Percentiles rank a stretch among this genome's conserved stretches.
phyloP scores from a whole-genome alignment of 331 rosid species.

The Rosa hybrid region DNA sequence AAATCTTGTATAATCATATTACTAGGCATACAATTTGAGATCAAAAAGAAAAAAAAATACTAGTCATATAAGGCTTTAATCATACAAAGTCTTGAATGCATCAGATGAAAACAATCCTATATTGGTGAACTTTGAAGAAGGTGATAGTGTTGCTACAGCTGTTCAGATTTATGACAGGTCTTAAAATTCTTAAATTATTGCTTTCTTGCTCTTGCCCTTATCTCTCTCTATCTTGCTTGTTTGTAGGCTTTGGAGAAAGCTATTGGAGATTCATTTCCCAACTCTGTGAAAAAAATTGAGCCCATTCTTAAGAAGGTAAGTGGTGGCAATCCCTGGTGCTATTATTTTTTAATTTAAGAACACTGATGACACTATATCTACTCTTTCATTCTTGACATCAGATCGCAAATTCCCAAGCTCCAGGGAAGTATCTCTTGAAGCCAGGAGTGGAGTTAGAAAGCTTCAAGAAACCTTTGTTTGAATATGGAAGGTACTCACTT shows the following conservation, averaged over 20 bases:
- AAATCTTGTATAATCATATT: background rate
- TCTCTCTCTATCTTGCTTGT: conserved; percentile 22
- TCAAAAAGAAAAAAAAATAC: background rate
- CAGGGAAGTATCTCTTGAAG: conserved; percentile 74
- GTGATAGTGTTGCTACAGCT: background rate
- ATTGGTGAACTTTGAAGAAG: background rate
- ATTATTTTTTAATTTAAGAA: conserved; percentile 22
- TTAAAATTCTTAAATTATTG: background rate
- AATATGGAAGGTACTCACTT: conserved; percentile 71
- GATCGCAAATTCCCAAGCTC: conserved; percentile 79
- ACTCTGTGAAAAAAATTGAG: conserved; percentile 65
- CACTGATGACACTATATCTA: conserved; percentile 25
- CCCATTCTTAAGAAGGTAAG: conserved; percentile 78
- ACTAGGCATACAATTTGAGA: background rate
- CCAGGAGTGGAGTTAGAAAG: conserved; percentile 63
- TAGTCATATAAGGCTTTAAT: background rate
- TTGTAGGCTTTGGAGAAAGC: conserved; percentile 84
- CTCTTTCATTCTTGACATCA: conserved; percentile 52
- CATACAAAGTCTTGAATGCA: background rate
- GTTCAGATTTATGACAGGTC: background rate
- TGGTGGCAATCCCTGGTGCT: conserved; percentile 28
- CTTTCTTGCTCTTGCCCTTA: conserved; percentile 10
- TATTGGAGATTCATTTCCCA: conserved; percentile 71
- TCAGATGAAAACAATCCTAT: background rate
- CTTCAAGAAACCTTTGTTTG: conserved; percentile 62